These are phyloP conservation scores for Ballota nigra DNA, from an alignment of 257 asterid genomes.

Conservation along the genomic window DNA sequence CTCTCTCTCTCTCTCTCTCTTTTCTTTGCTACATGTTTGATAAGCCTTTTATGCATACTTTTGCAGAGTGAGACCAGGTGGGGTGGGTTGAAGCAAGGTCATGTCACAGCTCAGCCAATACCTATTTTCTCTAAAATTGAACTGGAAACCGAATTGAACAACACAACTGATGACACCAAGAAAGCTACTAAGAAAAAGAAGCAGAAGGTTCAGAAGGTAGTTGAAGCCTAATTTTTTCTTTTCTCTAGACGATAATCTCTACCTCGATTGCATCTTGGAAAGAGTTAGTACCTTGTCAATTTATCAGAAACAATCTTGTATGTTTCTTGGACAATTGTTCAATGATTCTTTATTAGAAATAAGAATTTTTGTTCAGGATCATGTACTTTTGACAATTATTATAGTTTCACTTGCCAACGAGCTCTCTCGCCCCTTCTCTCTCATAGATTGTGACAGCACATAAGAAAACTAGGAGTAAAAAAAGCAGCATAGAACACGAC, in stretches of 20 bases:
- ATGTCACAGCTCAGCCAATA: slow-evolving; percentile 59
- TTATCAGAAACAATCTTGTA: slow-evolving; percentile 1
- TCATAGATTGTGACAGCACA: not conserved
- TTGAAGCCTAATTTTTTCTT: slow-evolving; percentile 45
- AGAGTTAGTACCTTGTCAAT: slow-evolving; percentile 12
- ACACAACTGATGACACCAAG: slow-evolving; percentile 43
- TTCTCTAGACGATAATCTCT: not conserved
- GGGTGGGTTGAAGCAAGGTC: slow-evolving; percentile 90
- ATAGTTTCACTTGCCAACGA: too few relatives aligned
- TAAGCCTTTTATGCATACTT: slow-evolving; percentile 18
- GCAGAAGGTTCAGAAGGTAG: slow-evolving; percentile 40
- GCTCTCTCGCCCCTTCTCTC: not conserved
- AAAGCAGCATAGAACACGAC: not conserved
- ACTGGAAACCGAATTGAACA: slow-evolving; percentile 37
- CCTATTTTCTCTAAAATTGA: slow-evolving; percentile 89
- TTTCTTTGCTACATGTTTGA: not conserved
- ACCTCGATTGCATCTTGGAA: not conserved
- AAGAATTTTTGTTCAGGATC: not conserved
- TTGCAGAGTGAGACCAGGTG: slow-evolving; percentile 77
- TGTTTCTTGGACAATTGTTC: not conserved
- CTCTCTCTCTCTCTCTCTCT: slow-evolving; percentile 2
- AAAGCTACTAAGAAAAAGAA: slow-evolving; percentile 40
- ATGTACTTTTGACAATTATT: not conserved
- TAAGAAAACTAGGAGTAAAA: too few relatives aligned
- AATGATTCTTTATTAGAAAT: not conserved